Evolutionary conservation across 805 yeast genomes (phyloP).

Genomic region (Saturnispora saitoi): DNA sequence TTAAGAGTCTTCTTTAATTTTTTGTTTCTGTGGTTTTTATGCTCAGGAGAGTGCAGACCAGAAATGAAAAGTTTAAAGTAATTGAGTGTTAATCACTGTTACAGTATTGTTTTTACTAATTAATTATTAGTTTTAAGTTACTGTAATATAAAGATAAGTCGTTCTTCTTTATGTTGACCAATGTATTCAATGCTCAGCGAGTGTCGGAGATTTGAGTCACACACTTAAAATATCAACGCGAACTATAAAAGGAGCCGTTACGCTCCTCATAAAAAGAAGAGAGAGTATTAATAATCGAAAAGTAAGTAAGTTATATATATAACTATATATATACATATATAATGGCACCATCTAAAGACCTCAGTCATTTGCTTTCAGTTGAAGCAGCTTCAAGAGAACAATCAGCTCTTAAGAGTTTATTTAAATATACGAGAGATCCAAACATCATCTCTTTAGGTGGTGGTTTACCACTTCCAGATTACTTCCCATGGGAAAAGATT

Average conservation of each 20-base stretch:
- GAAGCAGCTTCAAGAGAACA: constrained; percentile 72
- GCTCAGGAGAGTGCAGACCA: background rate
- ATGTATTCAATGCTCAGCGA: no score
- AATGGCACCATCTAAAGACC: constrained; percentile 45
- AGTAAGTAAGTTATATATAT: background rate
- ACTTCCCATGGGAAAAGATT: constrained; percentile 84
- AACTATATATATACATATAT: background rate
- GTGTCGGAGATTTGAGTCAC: background rate
- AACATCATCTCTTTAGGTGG: constrained; percentile 87
- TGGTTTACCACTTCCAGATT: constrained; percentile 84
- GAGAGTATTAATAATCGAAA: background rate
- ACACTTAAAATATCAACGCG: background rate
- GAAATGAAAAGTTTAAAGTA: background rate
- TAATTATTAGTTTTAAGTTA: no score
- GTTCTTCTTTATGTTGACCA: no score
- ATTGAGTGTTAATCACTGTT: no score
- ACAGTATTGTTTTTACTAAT: no score
- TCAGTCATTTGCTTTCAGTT: constrained; percentile 62
- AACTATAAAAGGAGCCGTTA: background rate
- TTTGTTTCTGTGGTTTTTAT: background rate
- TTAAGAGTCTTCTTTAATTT: background rate
- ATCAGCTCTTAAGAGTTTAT: constrained; percentile 78
- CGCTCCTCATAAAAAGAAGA: no score
- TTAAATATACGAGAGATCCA: constrained; percentile 66
- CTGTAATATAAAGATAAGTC: no score